phyloP scores from a whole-genome alignment of 2,329 filamentous ascomycete genomes.

The Raffaelea arxii region DNA sequence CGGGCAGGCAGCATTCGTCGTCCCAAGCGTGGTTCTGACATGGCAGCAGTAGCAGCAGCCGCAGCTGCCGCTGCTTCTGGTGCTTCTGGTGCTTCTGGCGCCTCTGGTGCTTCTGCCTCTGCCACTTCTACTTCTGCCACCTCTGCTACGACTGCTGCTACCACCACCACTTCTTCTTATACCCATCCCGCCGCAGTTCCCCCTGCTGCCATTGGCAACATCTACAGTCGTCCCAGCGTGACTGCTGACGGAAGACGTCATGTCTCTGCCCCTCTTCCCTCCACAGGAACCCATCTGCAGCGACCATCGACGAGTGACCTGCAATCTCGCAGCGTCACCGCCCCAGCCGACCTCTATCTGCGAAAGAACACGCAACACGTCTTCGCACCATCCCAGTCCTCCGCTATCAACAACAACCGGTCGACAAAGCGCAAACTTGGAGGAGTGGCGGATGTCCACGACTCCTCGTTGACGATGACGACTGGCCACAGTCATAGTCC shows the following conservation, averaged over 20 bases:
- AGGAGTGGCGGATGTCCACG: background rate
- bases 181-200: too few relatives aligned
- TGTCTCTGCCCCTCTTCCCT: conserved; percentile 37
- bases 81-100: too few relatives aligned
- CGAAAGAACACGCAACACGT: conserved; percentile 18
- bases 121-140: too few relatives aligned
- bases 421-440: conserved; percentile 1
- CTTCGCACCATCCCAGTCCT: too few relatives aligned
- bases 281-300: conserved; percentile 3
- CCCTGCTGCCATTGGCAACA: too few relatives aligned
- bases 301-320: conserved; percentile 1
- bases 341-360: conserved; percentile 25
- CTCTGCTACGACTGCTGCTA: too few relatives aligned
- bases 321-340: conserved; percentile 29
- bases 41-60: conserved; percentile 3
- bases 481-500: conserved; percentile 1
- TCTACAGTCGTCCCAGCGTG: background rate
- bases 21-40: conserved; percentile 35
- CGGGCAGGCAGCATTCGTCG: conserved; percentile 47
- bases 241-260: conserved; percentile 33
- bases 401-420: too few relatives aligned
- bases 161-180: too few relatives aligned
- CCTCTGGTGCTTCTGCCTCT: too few relatives aligned
- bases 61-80: background rate
- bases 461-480: too few relatives aligned